phyloP scores from a whole-genome alignment of 768 basidiomycete genomes.

The Lactifluus volemus region DNA sequence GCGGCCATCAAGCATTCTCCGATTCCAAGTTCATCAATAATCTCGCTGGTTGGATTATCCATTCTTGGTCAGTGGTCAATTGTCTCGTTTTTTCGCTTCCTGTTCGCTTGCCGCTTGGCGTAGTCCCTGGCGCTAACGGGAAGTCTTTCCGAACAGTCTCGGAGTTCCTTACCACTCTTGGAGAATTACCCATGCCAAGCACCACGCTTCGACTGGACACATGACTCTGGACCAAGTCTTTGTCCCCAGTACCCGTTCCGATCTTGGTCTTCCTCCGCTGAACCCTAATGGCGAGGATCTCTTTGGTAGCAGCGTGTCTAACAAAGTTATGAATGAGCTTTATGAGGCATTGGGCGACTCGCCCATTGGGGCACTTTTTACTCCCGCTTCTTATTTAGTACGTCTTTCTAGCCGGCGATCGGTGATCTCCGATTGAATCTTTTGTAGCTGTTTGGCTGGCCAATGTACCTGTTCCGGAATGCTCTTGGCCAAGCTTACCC shows the following conservation, averaged over 20 bases:
- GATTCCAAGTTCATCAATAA: conserved; percentile 89
- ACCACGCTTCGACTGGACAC: conserved; percentile 92
- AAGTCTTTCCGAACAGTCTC: conserved; percentile 39
- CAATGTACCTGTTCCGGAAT: conserved; percentile 71
- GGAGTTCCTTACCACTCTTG: conserved; percentile 97
- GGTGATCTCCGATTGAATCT: not conserved
- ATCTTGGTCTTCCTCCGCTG: conserved; percentile 54
- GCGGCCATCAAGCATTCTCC: conserved; percentile 95
- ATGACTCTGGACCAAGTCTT: conserved; percentile 95
- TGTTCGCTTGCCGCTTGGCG: not conserved
- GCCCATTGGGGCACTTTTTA: conserved; percentile 59
- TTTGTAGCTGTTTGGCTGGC: conserved; percentile 72
- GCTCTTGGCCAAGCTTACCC: conserved; percentile 87
- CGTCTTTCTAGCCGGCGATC: not conserved
- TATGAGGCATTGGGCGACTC: conserved; percentile 89
- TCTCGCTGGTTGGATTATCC: conserved; percentile 84
- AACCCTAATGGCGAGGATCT: conserved; percentile 60
- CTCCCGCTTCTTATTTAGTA: conserved; percentile 53
- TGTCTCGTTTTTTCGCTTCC: conserved; percentile 1
- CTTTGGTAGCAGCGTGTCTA: conserved; percentile 53
- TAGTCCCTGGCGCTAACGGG: not conserved
- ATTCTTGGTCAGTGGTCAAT: conserved; percentile 58
- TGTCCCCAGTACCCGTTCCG: conserved; percentile 81
- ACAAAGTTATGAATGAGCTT: conserved; percentile 62
- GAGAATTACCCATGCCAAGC: conserved; percentile 90